Evolutionary conservation across 495 filamentous ascomycete species (phyloP), one percentile per base, ranked within the genome.

Genomic region (Chaetomium cochliodes): DNA sequence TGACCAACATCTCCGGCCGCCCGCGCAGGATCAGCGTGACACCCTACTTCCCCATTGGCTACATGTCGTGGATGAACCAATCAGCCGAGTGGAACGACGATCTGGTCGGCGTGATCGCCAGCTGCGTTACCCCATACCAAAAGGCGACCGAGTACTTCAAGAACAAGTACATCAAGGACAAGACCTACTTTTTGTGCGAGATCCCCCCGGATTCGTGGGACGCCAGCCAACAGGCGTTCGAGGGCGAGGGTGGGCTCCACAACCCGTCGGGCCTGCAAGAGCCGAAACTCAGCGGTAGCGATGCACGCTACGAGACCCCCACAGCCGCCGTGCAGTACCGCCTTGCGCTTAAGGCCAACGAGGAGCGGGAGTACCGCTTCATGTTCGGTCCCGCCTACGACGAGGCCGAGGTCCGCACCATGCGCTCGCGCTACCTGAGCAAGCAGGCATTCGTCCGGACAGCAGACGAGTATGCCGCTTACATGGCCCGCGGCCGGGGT

Each of bases 51-150:
- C 77, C 81, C 52, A 79, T 84, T 64, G 83, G 83, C 30, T 84
- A 84, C 74, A 84, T 83, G 80, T 84, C 83, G 41, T 85, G 83
- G 83, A 85, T 85, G 82, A 84, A 84, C 72, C 83, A 85, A 67
- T 80, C 79, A 37, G 83, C 79, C 53, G 79, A 82, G 62, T 84
- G 78, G 74, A 73, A 78, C 42, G 13, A 66, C 20, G 77, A 84
- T 23, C 71, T 85, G 18, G 72, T 76, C 33, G 83, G 79, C 44
- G 67, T 85, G 12, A 73, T 85, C 33, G 79, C 73, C 52, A 83
- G 72, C 73, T 78, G 78, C 61, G 76, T 82, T 58, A 84, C 82
- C 12, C 83, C 82, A 5, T 85, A 85, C 71, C 83, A 85, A 61
- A 84, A 82, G 68, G 80, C 81, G 8, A 66, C 74, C 59, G 83